Conservation (phyloP, 2,329 filamentous ascomycete species). For the Fusarium sp. region DNA sequence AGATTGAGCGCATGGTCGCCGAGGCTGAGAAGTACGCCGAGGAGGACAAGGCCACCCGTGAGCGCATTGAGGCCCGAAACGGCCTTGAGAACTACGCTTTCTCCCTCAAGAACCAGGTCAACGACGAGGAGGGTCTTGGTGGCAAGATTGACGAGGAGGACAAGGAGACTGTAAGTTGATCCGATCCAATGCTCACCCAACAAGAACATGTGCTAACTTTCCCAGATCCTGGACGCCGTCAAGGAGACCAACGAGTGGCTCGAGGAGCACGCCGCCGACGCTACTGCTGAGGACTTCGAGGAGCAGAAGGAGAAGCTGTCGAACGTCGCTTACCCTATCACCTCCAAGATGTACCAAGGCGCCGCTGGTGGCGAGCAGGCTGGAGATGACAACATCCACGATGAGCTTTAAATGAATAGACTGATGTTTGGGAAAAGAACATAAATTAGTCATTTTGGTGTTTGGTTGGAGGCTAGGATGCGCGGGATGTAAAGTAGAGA, state of each 20-base stretch:
- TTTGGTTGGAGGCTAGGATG: constrained; percentile 50
- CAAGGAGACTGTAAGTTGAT: constrained; percentile 87
- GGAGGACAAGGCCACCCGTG: constrained; percentile 97
- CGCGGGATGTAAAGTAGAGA: constrained; percentile 54
- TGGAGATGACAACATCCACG: constrained; percentile 83
- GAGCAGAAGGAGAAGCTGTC: constrained; percentile 99
- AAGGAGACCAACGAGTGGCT: constrained; percentile 99
- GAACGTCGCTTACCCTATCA: constrained; percentile 97
- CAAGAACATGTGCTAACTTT: constrained; percentile 55
- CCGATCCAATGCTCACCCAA: not conserved
- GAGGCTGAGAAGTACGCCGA: constrained; percentile 99
- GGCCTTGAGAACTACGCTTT: constrained; percentile 99
- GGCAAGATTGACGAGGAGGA: constrained; percentile 99
- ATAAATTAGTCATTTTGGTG: constrained; percentile 49
- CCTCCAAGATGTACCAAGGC: constrained; percentile 91
- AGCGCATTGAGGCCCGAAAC: constrained; percentile 97
- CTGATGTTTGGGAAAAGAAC: constrained; percentile 47
- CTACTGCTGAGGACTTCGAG: constrained; percentile 94
- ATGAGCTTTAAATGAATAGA: constrained; percentile 79
- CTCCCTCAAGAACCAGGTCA: constrained; percentile 99
- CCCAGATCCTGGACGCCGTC: constrained; percentile 87
- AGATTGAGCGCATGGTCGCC: constrained; percentile 99
- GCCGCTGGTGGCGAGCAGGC: constrained; percentile 73
- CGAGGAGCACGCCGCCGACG: constrained; percentile 90
- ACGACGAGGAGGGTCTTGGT: constrained; percentile 95